Evolutionary conservation across 192 early-diverging fungal species (phyloP).

Genomic region (Backusella mclennaniae): DNA sequence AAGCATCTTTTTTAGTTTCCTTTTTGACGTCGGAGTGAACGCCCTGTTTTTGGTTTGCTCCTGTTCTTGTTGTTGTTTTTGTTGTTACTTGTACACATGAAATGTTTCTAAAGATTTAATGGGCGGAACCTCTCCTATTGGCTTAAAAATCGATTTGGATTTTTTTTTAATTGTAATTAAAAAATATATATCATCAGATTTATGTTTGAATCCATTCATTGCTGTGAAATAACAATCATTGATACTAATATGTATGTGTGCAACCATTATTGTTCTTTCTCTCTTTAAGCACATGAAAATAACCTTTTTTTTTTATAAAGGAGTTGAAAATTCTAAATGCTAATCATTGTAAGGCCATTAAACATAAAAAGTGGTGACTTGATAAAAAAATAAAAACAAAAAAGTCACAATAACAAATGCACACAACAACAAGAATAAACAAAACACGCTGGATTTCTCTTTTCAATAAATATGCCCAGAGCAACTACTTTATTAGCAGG

Average conservation of each 20-base stretch:
- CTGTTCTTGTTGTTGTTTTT: not conserved
- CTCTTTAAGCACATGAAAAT: not conserved
- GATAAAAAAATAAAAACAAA: not conserved
- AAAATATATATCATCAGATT: not conserved
- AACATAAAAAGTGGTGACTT: not conserved
- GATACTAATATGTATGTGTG: not conserved
- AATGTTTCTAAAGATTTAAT: not conserved
- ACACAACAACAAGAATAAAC: not conserved
- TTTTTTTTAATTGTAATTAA: not conserved
- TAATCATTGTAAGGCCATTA: too few relatives aligned
- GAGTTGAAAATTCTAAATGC: not conserved
- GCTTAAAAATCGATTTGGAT: not conserved
- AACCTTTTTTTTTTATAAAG: not conserved
- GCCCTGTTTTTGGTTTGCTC: not conserved
- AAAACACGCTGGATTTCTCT: not conserved
- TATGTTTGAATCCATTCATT: not conserved
- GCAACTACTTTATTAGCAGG: slow-evolving; percentile 2
- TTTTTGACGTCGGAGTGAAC: not conserved
- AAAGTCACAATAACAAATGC: not conserved
- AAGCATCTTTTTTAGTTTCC: not conserved
- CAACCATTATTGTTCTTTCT: not conserved
- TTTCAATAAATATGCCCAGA: not conserved
- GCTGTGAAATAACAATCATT: not conserved
- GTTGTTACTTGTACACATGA: not conserved
- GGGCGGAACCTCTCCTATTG: slow-evolving; percentile 6